phyloP scores from a whole-genome alignment of 306 rosid genomes.

The Prunus kanzakura region DNA sequence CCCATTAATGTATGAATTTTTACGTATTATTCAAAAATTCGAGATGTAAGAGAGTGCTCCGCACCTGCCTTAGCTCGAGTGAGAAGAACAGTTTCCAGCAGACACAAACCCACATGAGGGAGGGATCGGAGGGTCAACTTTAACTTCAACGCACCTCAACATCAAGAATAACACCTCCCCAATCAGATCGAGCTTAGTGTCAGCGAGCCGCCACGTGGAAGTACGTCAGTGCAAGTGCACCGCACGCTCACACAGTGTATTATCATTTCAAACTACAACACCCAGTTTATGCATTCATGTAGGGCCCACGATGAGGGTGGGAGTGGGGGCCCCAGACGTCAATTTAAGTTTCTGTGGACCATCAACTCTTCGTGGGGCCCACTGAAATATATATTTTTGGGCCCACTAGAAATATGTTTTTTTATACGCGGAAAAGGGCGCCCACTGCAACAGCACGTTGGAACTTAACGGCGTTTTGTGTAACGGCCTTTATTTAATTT shows the following conservation, averaged over 20 bases:
- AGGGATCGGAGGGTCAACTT: slow-evolving; percentile 42
- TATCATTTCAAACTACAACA: background rate
- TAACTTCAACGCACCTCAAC: slow-evolving; percentile 27
- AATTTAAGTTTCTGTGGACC: slow-evolving; percentile 20
- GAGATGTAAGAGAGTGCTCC: background rate
- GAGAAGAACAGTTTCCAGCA: slow-evolving; percentile 1
- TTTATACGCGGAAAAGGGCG: background rate
- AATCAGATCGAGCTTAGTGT: slow-evolving; percentile 5
- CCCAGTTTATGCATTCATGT: background rate
- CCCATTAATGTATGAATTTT: too few relatives aligned
- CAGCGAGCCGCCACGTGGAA: background rate
- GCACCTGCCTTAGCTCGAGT: slow-evolving; percentile 27
- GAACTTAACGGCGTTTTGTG: background rate
- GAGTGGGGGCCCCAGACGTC: slow-evolving; percentile 45
- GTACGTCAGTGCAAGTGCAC: background rate
- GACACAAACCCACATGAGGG: slow-evolving; percentile 34
- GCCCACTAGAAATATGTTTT: slow-evolving; percentile 11
- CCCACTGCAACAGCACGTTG: background rate
- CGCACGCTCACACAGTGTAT: accelerated
- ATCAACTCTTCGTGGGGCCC: background rate
- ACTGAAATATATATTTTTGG: slow-evolving; percentile 18
- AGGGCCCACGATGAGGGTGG: slow-evolving; percentile 25
- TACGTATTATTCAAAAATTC: too few relatives aligned
- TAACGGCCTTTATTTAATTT: background rate
- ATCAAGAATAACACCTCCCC: background rate